Percentiles rank a stretch among this genome's conserved stretches.
phyloP scores from a whole-genome alignment of 2,329 filamentous ascomycete species.

The Aspergillus melleus region DNA sequence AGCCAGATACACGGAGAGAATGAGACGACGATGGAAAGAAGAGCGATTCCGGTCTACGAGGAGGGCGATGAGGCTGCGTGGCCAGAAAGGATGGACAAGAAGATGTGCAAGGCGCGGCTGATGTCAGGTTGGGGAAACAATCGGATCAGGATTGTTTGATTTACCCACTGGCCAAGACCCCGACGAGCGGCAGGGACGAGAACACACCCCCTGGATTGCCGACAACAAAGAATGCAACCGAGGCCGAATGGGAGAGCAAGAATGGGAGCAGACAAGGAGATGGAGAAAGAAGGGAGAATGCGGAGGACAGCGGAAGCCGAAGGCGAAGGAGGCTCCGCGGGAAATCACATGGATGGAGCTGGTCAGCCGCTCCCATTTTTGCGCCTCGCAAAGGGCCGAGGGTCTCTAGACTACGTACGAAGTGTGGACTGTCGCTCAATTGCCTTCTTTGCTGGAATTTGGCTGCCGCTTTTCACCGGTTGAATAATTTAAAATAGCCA shows the following conservation, averaged over 20 bases:
- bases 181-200: background rate
- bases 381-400: no score
- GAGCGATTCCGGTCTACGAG: background rate
- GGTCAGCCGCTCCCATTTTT: no score
- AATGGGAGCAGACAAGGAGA: background rate
- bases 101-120: background rate
- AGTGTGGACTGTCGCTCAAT: no score
- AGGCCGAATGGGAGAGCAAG: background rate
- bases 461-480: background rate
- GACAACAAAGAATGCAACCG: background rate
- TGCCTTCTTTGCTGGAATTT: background rate
- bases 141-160: background rate
- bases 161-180: background rate
- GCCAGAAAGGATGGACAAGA: background rate
- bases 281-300: slow-evolving; percentile 3
- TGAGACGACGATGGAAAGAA: background rate
- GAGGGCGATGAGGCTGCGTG: background rate
- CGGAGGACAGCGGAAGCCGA: slow-evolving; percentile 1
- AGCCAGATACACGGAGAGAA: background rate
- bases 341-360: background rate
- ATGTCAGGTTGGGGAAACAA: background rate
- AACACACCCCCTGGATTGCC: background rate
- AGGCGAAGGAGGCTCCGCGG: background rate
- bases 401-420: no score
- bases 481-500: background rate